Evolutionary conservation across 139 green algal genomes (phyloP).

Genomic region (Nannochloris sp.): DNA sequence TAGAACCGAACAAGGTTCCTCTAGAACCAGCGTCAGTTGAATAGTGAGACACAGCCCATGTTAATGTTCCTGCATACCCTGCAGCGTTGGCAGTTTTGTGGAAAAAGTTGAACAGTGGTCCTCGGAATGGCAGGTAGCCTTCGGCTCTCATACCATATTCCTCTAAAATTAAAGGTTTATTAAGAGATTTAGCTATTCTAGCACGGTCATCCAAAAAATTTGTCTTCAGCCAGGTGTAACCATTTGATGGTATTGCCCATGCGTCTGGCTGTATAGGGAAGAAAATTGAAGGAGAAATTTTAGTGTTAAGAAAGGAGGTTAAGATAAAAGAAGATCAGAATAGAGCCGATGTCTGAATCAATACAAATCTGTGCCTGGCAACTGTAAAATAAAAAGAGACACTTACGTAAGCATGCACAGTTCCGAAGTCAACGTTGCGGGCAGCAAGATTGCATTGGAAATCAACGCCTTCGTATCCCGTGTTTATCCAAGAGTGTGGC

Average conservation of each 20-base stretch:
- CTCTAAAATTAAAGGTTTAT: not conserved
- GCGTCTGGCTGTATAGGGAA: not conserved
- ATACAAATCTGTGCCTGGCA: not conserved
- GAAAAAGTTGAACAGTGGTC: not conserved
- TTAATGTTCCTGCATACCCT: not conserved
- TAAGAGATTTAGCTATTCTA: not conserved
- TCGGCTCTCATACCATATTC: not conserved
- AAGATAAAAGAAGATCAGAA: not conserved
- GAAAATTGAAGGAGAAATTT: not conserved
- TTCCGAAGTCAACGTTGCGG: not conserved
- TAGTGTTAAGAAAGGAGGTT: not conserved
- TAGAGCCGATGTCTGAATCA: too few relatives aligned
- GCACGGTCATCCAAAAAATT: not conserved
- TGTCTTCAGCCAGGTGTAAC: not conserved
- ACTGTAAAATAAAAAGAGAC: not conserved
- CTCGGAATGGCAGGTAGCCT: not conserved
- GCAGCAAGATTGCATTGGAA: not conserved
- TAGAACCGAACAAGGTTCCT: not conserved
- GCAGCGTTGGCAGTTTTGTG: not conserved
- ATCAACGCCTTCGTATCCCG: not conserved
- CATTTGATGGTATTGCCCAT: not conserved
- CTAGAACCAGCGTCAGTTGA: not conserved
- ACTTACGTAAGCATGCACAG: not conserved
- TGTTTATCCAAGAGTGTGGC: not conserved
- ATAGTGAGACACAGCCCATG: not conserved